Conservation (phyloP, 352 stramenopile genomes). For the Globisporangium middletonii region DNA sequence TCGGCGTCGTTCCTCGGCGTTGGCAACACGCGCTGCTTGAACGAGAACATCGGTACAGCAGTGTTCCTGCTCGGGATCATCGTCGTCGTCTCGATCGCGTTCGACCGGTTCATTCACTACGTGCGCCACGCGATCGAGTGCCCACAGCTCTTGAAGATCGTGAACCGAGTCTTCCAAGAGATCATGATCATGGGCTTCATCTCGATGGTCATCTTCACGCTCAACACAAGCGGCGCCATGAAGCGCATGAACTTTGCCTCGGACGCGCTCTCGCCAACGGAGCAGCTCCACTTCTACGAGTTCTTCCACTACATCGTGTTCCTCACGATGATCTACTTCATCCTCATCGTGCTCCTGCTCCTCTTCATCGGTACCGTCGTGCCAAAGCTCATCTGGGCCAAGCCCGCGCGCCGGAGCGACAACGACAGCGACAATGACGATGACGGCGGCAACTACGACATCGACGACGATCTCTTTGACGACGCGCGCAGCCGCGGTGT, state of each 20-base stretch:
- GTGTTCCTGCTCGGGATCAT: slow-evolving; percentile 79
- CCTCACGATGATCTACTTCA: slow-evolving; percentile 88
- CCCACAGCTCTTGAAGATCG: slow-evolving; percentile 75
- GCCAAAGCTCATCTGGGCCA: slow-evolving; percentile 71
- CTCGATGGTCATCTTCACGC: slow-evolving; percentile 85
- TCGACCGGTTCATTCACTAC: slow-evolving; percentile 49
- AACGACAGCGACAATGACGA: slow-evolving; percentile 9
- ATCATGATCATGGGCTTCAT: slow-evolving; percentile 88
- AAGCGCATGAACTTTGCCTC: slow-evolving; percentile 37
- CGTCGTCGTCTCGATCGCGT: slow-evolving; percentile 57
- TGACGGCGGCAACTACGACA: slow-evolving; percentile 3
- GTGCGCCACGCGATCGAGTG: slow-evolving; percentile 56
- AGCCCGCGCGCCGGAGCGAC: slow-evolving; percentile 16
- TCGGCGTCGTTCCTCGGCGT: slow-evolving; percentile 70
- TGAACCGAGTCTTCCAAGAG: slow-evolving; percentile 85
- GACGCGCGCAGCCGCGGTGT: slow-evolving; percentile 19
- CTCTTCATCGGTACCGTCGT: slow-evolving; percentile 82
- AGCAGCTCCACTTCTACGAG: slow-evolving; percentile 85
- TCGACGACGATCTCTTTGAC: slow-evolving; percentile 13
- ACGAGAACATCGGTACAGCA: slow-evolving; percentile 62
- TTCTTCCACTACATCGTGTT: slow-evolving; percentile 91
- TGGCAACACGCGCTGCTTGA: slow-evolving; percentile 70
- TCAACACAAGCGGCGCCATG: slow-evolving; percentile 77
- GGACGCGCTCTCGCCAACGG: slow-evolving; percentile 36
- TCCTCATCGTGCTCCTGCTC: slow-evolving; percentile 77